phyloP scores from a whole-genome alignment of 257 asterid genomes.

The Eucommia ulmoides region DNA sequence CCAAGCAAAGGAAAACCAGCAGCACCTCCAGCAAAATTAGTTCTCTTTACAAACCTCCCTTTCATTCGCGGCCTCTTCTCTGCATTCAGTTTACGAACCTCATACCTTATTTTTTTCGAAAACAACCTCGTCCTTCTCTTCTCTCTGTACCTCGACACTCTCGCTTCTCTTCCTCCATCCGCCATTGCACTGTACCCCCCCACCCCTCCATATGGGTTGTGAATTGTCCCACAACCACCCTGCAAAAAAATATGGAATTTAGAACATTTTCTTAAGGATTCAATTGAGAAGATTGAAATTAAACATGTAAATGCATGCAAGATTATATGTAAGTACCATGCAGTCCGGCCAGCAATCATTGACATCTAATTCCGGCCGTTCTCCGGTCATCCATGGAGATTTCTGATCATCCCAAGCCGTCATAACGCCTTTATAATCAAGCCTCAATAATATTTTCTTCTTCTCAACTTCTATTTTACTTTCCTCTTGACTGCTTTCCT shows the following conservation, averaged over 20 bases:
- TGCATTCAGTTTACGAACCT: slow-evolving; percentile 87
- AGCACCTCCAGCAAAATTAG: slow-evolving; percentile 32
- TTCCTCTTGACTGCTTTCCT: slow-evolving; percentile 12
- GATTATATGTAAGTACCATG: slow-evolving; percentile 27
- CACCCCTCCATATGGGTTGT: slow-evolving; percentile 23
- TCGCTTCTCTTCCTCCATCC: slow-evolving; percentile 73
- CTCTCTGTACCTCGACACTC: slow-evolving; percentile 78
- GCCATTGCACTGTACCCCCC: slow-evolving; percentile 15
- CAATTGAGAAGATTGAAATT: too few species aligned
- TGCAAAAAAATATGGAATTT: too few species aligned
- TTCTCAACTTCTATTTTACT: slow-evolving; percentile 12
- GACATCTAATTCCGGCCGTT: slow-evolving; percentile 50
- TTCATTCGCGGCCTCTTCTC: slow-evolving; percentile 95
- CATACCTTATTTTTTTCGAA: slow-evolving; percentile 84
- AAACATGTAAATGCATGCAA: background rate
- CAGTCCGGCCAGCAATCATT: slow-evolving; percentile 49
- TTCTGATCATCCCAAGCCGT: slow-evolving; percentile 58
- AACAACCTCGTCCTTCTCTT: slow-evolving; percentile 78
- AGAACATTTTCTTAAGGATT: too few species aligned
- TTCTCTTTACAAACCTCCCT: slow-evolving; percentile 87
- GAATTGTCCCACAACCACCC: slow-evolving; percentile 42
- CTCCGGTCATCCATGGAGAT: slow-evolving; percentile 73
- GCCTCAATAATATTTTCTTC: slow-evolving; percentile 43
- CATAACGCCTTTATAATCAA: slow-evolving; percentile 49
- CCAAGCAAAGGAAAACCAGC: slow-evolving; percentile 21